Percentiles rank a stretch among this genome's conserved stretches.
phyloP scores from a whole-genome alignment of 768 basidiomycete genomes.

The button mushroom (Agaricus bisporus) region DNA sequence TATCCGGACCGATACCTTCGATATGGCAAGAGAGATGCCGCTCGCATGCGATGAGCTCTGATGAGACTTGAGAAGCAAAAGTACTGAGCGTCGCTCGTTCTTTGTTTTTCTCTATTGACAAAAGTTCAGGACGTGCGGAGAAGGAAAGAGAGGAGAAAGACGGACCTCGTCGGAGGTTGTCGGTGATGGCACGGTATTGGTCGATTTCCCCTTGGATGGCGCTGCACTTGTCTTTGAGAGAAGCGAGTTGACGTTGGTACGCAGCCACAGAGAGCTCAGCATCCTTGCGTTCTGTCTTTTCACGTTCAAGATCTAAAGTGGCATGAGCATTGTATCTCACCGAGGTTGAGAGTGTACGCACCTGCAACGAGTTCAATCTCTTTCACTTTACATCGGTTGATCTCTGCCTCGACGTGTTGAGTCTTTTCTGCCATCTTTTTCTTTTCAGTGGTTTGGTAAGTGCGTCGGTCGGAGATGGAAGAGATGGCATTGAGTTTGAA shows the following conservation, averaged over 20 bases:
- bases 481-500: constrained; percentile 71
- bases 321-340: not conserved
- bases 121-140: not conserved
- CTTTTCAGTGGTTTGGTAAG: constrained; percentile 53
- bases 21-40: constrained; percentile 53
- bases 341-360: constrained; percentile 26
- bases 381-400: constrained; percentile 64
- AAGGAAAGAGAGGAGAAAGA: not conserved
- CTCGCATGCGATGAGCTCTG: constrained; percentile 56
- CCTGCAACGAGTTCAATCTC: constrained; percentile 78
- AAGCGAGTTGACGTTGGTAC: constrained; percentile 60
- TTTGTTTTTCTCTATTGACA: constrained; percentile 51
- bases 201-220: constrained; percentile 66
- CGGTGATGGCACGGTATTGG: constrained; percentile 56
- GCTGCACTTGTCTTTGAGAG: constrained; percentile 52
- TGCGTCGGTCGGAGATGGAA: constrained; percentile 62
- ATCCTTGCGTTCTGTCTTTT: constrained; percentile 69
- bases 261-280: constrained; percentile 54
- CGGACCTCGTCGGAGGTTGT: constrained; percentile 61
- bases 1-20: constrained; percentile 74
- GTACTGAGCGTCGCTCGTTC: constrained; percentile 53
- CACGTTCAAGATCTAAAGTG: constrained; percentile 51
- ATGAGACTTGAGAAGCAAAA: constrained; percentile 44
- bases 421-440: constrained; percentile 58
- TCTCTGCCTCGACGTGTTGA: constrained; percentile 61